These are phyloP conservation scores for Monosporascus sp. DNA, from an alignment of 2,329 filamentous ascomycete species.

Conservation along the genomic window DNA sequence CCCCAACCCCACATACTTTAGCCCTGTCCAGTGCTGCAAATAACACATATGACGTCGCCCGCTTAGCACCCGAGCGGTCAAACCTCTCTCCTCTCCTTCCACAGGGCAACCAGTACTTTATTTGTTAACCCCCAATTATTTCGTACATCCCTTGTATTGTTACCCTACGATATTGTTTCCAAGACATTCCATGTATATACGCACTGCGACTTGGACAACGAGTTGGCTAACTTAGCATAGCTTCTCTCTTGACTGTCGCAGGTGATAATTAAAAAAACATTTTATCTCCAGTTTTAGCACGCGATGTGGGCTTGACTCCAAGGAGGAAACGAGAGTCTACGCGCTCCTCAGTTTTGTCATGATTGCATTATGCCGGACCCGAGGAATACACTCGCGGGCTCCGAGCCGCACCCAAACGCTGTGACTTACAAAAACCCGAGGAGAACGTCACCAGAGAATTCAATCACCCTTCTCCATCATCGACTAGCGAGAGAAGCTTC, in stretches of 20 bases:
- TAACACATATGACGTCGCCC: not conserved
- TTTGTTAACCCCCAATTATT: not conserved
- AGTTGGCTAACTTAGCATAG: not conserved
- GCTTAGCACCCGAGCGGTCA: not conserved
- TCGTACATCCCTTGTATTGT: not conserved
- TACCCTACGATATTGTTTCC: not conserved
- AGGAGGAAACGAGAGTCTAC: constrained; percentile 5
- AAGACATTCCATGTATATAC: not conserved
- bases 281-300: not conserved
- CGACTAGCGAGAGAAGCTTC: constrained; percentile 38
- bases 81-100: not conserved
- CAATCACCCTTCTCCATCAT: constrained; percentile 43
- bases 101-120: not conserved
- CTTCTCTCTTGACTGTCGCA: too few relatives aligned
- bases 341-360: constrained; percentile 12
- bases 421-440: constrained; percentile 28
- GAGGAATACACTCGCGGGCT: constrained; percentile 17
- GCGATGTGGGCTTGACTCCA: not conserved
- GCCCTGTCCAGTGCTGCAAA: not conserved
- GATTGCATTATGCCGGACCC: constrained; percentile 19
- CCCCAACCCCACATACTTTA: not conserved
- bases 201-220: not conserved
- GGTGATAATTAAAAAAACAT: not conserved
- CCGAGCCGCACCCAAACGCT: constrained; percentile 11
- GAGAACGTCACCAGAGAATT: constrained; percentile 39